phyloP scores from a whole-genome alignment of 441 rosid species.

The Erodium chrysanthum region DNA sequence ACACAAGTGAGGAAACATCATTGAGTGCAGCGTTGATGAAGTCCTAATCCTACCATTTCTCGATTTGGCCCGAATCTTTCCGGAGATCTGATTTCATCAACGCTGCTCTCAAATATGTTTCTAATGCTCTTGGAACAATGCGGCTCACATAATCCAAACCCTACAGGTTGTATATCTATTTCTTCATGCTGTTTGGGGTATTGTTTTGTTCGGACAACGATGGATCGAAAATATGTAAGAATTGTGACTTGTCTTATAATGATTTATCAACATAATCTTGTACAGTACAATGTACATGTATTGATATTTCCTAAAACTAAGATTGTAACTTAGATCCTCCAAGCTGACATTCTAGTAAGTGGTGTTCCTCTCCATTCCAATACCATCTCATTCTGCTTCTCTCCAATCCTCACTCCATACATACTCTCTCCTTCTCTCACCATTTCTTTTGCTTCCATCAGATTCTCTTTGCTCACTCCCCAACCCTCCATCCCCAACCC shows the following conservation, averaged over 20 bases:
- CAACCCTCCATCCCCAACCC: constrained; percentile 20
- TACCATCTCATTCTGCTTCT: constrained; percentile 28
- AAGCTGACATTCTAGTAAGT: constrained; percentile 30
- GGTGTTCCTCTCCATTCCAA: constrained; percentile 37
- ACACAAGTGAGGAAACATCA: neutral
- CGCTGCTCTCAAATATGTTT: neutral
- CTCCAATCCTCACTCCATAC: constrained; percentile 28
- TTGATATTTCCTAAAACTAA: neutral
- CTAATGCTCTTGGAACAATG: neutral
- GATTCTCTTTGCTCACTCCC: constrained; percentile 21
- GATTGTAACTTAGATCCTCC: constrained; percentile 23
- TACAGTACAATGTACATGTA: neutral
- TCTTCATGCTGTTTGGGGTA: no score
- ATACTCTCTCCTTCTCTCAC: constrained; percentile 23
- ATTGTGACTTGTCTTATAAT: neutral
- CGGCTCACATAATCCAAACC: no score
- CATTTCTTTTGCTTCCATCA: constrained; percentile 34
- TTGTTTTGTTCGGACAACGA: no score
- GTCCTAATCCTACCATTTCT: neutral
- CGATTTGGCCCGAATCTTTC: no score
- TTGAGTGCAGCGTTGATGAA: neutral
- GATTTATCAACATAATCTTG: neutral
- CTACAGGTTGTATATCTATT: no score
- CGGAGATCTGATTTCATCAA: neutral
- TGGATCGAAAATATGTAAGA: no score